Percentiles rank a stretch among this genome's conserved stretches.
phyloP scores from a whole-genome alignment of 2,329 filamentous ascomycete species.

The Cytospora paraplurivora region DNA sequence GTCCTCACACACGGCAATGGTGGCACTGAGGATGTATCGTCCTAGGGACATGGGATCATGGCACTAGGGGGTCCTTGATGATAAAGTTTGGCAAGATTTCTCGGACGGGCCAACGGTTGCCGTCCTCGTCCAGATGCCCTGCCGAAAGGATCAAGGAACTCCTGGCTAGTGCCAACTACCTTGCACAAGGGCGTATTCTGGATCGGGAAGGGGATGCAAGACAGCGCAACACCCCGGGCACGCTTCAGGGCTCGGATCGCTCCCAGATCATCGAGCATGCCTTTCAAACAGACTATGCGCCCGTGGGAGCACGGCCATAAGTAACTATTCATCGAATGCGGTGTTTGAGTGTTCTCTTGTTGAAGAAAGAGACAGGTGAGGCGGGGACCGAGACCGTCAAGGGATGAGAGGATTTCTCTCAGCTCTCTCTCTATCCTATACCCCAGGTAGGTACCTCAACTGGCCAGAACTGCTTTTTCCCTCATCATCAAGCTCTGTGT shows the following conservation, averaged over 20 bases:
- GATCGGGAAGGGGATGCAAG: slow-evolving; percentile 25
- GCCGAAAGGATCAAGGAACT: slow-evolving; percentile 29
- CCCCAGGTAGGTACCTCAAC: neutral
- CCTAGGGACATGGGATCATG: slow-evolving; percentile 16
- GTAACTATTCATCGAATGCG: slow-evolving; percentile 7
- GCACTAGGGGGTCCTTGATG: slow-evolving; percentile 26
- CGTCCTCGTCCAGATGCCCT: slow-evolving; percentile 27
- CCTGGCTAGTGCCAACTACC: slow-evolving; percentile 28
- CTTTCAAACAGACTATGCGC: slow-evolving; percentile 13
- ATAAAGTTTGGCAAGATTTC: slow-evolving; percentile 30
- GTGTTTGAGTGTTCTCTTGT: neutral
- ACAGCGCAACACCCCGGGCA: slow-evolving; percentile 15
- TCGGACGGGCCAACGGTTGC: slow-evolving; percentile 25
- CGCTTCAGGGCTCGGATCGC: slow-evolving; percentile 15
- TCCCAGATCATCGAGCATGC: slow-evolving; percentile 12
- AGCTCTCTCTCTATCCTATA: slow-evolving; percentile 13
- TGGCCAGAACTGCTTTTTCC: slow-evolving; percentile 19
- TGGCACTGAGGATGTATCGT: slow-evolving; percentile 18
- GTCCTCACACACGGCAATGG: slow-evolving; percentile 18
- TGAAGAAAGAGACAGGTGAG: slow-evolving; percentile 3
- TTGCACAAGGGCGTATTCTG: slow-evolving; percentile 25
- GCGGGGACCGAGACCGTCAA: slow-evolving; percentile 2
- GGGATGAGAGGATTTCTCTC: slow-evolving; percentile 12
- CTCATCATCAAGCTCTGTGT: slow-evolving; percentile 26
- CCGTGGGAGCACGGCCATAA: neutral